phyloP scores from a whole-genome alignment of 2,329 filamentous ascomycete genomes.

The Penicillium sp. region DNA sequence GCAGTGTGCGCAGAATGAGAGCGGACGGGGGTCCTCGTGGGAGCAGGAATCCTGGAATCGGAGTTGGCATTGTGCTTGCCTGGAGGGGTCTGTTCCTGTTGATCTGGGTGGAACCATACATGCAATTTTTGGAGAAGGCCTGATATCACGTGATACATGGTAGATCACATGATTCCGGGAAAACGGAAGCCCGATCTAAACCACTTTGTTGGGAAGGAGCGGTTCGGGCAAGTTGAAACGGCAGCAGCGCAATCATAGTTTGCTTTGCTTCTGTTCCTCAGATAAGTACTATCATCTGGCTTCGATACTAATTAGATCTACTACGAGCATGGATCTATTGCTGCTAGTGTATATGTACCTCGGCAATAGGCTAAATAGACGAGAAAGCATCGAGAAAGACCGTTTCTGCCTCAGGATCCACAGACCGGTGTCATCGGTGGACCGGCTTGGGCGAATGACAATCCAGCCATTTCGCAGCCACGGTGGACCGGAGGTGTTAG shows the following conservation, averaged over 20 bases:
- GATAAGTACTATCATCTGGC: background rate
- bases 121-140: conserved; percentile 9
- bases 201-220: no score
- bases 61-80: conserved; percentile 18
- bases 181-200: background rate
- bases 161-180: background rate
- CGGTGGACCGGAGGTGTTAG: conserved; percentile 14
- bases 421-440: conserved; percentile 12
- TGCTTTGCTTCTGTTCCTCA: no score
- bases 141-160: conserved; percentile 6
- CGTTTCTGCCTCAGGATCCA: conserved; percentile 22
- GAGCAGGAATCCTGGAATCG: conserved; percentile 69
- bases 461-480: conserved; percentile 22
- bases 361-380: conserved; percentile 4
- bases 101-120: conserved; percentile 3
- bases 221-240: no score
- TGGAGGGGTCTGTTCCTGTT: conserved; percentile 11
- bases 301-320: background rate
- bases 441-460: conserved; percentile 19
- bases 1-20: conserved; percentile 31
- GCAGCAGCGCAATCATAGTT: no score
- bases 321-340: background rate
- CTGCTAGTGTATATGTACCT: background rate
- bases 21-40: conserved; percentile 54
- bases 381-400: conserved; percentile 6